phyloP scores from a whole-genome alignment of 2,329 filamentous ascomycete genomes.

The Teratosphaeria gauchensis region DNA sequence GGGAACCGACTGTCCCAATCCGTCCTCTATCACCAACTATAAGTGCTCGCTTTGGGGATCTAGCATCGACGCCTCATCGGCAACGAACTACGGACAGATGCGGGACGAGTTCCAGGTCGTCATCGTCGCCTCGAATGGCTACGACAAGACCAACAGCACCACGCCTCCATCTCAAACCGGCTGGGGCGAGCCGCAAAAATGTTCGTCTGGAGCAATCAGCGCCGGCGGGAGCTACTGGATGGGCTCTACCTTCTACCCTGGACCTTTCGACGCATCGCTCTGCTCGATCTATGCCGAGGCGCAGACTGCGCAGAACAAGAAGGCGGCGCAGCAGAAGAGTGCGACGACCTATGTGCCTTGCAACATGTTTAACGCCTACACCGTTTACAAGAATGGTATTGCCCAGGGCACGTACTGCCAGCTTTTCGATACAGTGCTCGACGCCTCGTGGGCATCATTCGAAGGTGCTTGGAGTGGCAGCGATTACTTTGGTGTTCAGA shows the following conservation, averaged over 20 bases:
- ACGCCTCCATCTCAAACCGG: constrained; percentile 7
- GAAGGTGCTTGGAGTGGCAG: constrained; percentile 8
- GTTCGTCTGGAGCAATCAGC: constrained; percentile 8
- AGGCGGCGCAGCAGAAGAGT: constrained; percentile 9
- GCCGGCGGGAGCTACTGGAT: constrained; percentile 11
- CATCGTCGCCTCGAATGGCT: constrained; percentile 21
- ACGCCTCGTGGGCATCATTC: constrained; percentile 11
- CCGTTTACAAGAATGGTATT: constrained; percentile 17
- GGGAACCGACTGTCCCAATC: constrained; percentile 24
- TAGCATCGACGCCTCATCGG: constrained; percentile 20
- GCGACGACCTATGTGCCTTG: constrained; percentile 12
- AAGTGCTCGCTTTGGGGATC: constrained; percentile 32
- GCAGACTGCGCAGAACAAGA: constrained; percentile 14
- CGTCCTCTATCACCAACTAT: constrained; percentile 29
- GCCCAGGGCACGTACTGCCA: constrained; percentile 23
- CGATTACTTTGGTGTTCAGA: constrained; percentile 14
- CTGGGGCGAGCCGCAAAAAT: constrained; percentile 6
- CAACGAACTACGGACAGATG: constrained; percentile 19
- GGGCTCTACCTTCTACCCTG: constrained; percentile 23
- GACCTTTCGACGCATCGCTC: constrained; percentile 22
- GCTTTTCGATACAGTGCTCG: constrained; percentile 13
- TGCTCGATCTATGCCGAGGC: constrained; percentile 17
- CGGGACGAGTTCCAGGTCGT: constrained; percentile 22
- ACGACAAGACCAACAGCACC: constrained; percentile 17
- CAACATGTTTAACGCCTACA: constrained; percentile 25